phyloP scores from a whole-genome alignment of 306 rosid species.

The Erythrophleum fordii region DNA sequence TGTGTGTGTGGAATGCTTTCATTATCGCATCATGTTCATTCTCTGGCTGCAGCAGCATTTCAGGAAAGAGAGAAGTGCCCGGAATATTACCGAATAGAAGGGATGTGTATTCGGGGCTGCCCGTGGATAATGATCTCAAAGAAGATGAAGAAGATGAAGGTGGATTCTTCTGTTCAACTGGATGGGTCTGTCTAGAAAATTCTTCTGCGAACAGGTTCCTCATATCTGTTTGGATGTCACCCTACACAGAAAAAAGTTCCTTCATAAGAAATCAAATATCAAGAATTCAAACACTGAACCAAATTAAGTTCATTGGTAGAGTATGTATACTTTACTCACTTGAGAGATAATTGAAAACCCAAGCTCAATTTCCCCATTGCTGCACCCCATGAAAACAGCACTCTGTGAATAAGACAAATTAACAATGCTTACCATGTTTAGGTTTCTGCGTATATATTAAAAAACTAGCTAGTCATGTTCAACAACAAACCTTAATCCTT shows the following conservation, averaged over 20 bases:
- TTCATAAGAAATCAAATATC: not conserved
- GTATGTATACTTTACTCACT: slow-evolving; percentile 42
- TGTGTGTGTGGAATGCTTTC: slow-evolving; percentile 64
- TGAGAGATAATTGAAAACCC: slow-evolving; percentile 72
- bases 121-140: slow-evolving; percentile 66
- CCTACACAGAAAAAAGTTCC: slow-evolving; percentile 38
- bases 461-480: not conserved
- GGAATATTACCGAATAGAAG: slow-evolving; percentile 59
- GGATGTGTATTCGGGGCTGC: slow-evolving; percentile 69
- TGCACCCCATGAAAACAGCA: slow-evolving; percentile 83
- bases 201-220: slow-evolving; percentile 58
- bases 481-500: slow-evolving; percentile 72
- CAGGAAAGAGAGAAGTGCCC: slow-evolving; percentile 44
- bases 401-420: slow-evolving; percentile 48
- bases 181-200: slow-evolving; percentile 39
- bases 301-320: not conserved
- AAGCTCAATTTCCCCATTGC: slow-evolving; percentile 83
- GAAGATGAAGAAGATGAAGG: slow-evolving; percentile 71
- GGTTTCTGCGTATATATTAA: slow-evolving; percentile 2
- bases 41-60: slow-evolving; percentile 36
- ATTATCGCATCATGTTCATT: slow-evolving; percentile 59
- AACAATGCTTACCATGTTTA: not conserved
- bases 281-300: not conserved
- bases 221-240: slow-evolving; percentile 54
- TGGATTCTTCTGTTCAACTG: slow-evolving; percentile 50